These are phyloP conservation scores for Tetrahymena borealis DNA, from an alignment of 73 alveolate genomes.

Conservation along the genomic window DNA sequence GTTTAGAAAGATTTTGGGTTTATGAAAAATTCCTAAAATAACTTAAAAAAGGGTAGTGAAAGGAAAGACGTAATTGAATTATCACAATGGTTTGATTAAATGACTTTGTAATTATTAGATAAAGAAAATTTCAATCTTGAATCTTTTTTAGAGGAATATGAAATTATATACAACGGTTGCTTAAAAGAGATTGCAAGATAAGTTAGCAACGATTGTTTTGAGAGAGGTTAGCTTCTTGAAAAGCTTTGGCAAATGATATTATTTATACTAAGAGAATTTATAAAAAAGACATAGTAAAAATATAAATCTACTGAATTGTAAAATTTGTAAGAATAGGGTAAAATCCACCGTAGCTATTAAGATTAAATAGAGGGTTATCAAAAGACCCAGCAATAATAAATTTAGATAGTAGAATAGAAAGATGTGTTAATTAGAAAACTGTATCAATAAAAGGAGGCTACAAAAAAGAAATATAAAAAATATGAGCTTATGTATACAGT, in stretches of 20 bases:
- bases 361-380: neutral
- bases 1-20: neutral
- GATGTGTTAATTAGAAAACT: neutral
- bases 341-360: neutral
- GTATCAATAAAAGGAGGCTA: neutral
- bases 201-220: neutral
- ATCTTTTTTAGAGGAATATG: neutral
- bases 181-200: neutral
- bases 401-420: neutral
- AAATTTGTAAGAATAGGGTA: neutral
- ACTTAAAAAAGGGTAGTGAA: neutral
- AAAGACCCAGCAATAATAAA: neutral
- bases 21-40: neutral
- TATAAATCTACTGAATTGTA: neutral
- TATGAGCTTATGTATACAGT: neutral
- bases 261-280: neutral
- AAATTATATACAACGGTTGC: neutral
- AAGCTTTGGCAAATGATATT: neutral
- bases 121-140: neutral
- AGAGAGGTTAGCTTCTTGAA: neutral
- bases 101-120: neutral
- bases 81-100: neutral
- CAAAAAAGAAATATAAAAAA: neutral
- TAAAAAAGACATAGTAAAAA: neutral
- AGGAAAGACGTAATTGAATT: neutral